phyloP scores from a whole-genome alignment of 441 rosid genomes.

The Pelargonium myrrhifolium region DNA sequence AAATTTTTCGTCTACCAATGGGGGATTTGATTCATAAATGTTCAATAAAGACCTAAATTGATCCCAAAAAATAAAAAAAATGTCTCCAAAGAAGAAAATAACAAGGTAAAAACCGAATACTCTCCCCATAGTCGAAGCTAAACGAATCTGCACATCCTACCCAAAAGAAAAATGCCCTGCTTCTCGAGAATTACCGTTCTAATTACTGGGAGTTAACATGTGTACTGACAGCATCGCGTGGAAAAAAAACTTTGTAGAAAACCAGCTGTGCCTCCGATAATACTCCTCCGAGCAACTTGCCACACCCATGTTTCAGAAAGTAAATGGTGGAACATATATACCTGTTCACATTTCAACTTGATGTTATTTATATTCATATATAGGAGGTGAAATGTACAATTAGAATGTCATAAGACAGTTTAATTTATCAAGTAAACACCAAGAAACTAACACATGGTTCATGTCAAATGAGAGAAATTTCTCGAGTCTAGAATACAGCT shows the following conservation, averaged over 20 bases:
- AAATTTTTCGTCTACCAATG: background rate
- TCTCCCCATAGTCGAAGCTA: slow-evolving; percentile 10
- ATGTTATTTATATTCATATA: background rate
- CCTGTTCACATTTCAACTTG: background rate
- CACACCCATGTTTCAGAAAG: background rate
- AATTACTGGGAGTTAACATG: slow-evolving; percentile 13
- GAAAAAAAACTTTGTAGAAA: slow-evolving; percentile 5
- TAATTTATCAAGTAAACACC: background rate
- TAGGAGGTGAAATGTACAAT: background rate
- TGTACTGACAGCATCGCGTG: slow-evolving; percentile 14
- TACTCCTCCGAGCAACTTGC: slow-evolving; percentile 2
- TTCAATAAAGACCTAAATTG: background rate
- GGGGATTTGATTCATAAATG: background rate
- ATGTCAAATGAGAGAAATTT: no score
- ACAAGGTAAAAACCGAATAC: background rate
- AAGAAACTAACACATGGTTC: background rate
- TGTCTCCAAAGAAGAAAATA: background rate
- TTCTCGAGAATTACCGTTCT: slow-evolving; percentile 12
- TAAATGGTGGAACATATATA: background rate
- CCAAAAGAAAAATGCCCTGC: slow-evolving; percentile 6
- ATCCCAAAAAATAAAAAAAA: background rate
- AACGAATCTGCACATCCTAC: slow-evolving; percentile 11
- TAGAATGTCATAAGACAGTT: background rate
- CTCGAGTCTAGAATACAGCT: background rate
- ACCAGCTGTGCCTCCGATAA: background rate